Conservation (phyloP, 2,329 filamentous ascomycete genomes). For the Neonectria magnoliae region DNA sequence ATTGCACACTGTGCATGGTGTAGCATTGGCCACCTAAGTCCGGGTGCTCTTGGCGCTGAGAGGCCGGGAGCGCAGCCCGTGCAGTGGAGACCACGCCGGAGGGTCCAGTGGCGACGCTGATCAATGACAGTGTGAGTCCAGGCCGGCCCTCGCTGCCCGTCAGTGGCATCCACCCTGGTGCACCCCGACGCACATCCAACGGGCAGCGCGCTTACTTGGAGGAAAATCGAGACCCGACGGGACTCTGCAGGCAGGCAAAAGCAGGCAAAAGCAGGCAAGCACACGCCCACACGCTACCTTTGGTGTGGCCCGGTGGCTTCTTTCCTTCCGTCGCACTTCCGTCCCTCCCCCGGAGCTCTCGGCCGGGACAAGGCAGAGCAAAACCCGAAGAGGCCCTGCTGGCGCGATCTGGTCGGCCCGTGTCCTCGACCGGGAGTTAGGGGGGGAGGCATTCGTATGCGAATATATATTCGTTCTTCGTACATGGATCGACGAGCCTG, state of each 20-base stretch:
- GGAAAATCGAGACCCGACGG: slow-evolving; percentile 5
- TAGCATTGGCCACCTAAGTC: slow-evolving; percentile 9
- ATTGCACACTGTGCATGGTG: slow-evolving; percentile 10
- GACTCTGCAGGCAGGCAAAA: neutral
- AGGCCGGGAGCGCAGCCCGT: neutral
- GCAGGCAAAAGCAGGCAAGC: neutral
- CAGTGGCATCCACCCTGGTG: slow-evolving; percentile 11
- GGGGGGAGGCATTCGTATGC: neutral
- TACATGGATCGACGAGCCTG: neutral
- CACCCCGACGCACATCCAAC: slow-evolving; percentile 6
- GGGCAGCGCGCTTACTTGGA: slow-evolving; percentile 1
- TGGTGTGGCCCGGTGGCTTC: neutral
- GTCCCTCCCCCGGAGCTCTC: neutral
- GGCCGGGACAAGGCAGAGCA: neutral
- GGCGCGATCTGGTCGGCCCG: neutral
- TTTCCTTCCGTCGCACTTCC: neutral
- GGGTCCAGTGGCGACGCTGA: slow-evolving; percentile 4
- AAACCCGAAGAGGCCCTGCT: neutral
- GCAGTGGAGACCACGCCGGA: neutral
- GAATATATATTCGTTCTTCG: neutral
- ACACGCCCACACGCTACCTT: neutral
- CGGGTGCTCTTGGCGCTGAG: neutral
- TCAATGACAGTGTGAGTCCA: slow-evolving; percentile 14
- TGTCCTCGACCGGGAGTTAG: neutral
- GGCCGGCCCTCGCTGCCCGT: neutral